Evolutionary conservation across 768 basidiomycete species (phyloP).

Genomic region (Russula emetica): DNA sequence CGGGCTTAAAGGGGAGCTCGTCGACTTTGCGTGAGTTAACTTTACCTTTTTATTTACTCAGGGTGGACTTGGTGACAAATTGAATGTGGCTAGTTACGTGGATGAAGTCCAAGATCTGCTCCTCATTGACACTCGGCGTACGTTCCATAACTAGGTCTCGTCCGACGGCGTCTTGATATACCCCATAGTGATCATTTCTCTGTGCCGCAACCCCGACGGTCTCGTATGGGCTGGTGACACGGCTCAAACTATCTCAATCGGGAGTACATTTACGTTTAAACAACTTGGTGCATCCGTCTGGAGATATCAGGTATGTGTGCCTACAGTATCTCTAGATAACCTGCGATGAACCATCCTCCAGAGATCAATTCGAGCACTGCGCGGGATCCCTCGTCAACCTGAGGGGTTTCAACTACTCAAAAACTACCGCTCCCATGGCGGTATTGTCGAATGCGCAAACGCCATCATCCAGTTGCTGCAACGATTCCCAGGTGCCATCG

Average conservation of each 20-base stretch:
- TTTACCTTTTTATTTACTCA: neutral
- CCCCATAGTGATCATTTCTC: conserved; percentile 49
- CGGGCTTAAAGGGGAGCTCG: conserved; percentile 38
- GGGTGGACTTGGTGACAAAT: neutral
- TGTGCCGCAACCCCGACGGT: conserved; percentile 64
- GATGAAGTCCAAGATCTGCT: conserved; percentile 75
- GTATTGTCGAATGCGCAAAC: conserved; percentile 70
- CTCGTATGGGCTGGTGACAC: conserved; percentile 80
- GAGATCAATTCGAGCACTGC: conserved; percentile 10
- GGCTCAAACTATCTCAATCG: conserved; percentile 70
- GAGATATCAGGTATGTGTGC: conserved; percentile 49
- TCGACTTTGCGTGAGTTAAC: conserved; percentile 52
- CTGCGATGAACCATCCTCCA: neutral
- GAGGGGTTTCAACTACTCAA: conserved; percentile 52
- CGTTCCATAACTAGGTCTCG: conserved; percentile 22
- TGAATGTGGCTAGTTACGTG: conserved; percentile 46
- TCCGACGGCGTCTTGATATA: neutral
- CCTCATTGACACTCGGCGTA: conserved; percentile 58
- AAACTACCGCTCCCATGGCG: conserved; percentile 70
- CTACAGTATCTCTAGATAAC: too few relatives aligned
- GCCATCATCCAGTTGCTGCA: conserved; percentile 59
- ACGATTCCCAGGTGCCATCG: conserved; percentile 55
- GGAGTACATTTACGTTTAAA: conserved; percentile 67
- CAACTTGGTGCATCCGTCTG: conserved; percentile 66
- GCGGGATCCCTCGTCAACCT: conserved; percentile 31